These are phyloP conservation scores for Microcyclospora tardicrescens DNA, from an alignment of 2,329 filamentous ascomycete species.

Conservation along the genomic window DNA sequence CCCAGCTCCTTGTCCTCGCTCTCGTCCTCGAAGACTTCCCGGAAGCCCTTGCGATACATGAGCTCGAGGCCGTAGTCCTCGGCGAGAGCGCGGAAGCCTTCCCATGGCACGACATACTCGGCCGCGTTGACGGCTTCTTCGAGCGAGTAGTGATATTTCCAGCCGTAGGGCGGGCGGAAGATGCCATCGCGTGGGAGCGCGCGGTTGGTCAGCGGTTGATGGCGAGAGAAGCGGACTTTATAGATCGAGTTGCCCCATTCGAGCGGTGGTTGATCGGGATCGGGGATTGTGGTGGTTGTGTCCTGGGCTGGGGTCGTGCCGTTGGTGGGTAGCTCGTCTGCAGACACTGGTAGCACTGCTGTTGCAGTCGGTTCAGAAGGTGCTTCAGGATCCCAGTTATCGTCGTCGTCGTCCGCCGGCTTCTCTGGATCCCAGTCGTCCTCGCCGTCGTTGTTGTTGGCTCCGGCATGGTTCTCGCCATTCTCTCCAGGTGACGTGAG, in stretches of 20 bases:
- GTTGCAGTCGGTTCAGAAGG: slow-evolving; percentile 23
- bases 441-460: slow-evolving; percentile 21
- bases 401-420: slow-evolving; percentile 29
- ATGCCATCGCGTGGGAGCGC: slow-evolving; percentile 60
- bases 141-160: slow-evolving; percentile 96
- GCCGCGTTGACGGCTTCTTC: slow-evolving; percentile 94
- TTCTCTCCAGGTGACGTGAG: slow-evolving; percentile 6
- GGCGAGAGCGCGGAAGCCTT: slow-evolving; percentile 86
- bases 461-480: slow-evolving; percentile 6
- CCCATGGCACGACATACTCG: slow-evolving; percentile 97
- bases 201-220: slow-evolving; percentile 25
- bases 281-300: slow-evolving; percentile 1
- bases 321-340: not conserved
- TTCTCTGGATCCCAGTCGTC: slow-evolving; percentile 28
- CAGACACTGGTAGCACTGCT: slow-evolving; percentile 11
- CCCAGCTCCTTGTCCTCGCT: slow-evolving; percentile 74
- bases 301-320: slow-evolving; percentile 2
- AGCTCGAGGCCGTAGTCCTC: slow-evolving; percentile 95
- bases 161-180: slow-evolving; percentile 89
- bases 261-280: slow-evolving; percentile 24
- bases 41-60: slow-evolving; percentile 83
- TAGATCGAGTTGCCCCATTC: slow-evolving; percentile 94
- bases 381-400: slow-evolving; percentile 28
- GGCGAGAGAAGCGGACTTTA: slow-evolving; percentile 71
- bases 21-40: slow-evolving; percentile 83